Evolutionary conservation across 306 rosid genomes (phyloP), one percentile per base, ranked within the genome.

Genomic region (Vigna mungo): DNA sequence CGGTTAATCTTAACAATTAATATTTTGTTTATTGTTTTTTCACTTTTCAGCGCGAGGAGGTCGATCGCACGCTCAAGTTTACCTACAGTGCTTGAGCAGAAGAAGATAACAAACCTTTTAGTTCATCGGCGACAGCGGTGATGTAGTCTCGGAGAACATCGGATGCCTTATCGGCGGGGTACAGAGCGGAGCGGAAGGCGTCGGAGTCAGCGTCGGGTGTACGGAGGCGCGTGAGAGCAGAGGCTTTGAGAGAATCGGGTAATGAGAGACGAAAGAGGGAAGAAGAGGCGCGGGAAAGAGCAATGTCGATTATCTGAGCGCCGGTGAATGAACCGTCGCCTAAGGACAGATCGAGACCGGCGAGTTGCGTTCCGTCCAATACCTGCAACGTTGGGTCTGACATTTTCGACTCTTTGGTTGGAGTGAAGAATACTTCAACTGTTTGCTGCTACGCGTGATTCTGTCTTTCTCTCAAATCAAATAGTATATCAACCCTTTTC

Each of bases 41-140:
- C 49, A 44, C 15, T 11, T 44, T 39, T 11, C 2, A 43, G 54
- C 56, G 21, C 21, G 65, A 49, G 15, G 16, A 75, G 25, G 47
- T 59, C 15, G 20, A 61, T 41, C 68, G 43, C 53, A 37, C 72
- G 52, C 69, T 46, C 64, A 55, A 46, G 62, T 56, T 76, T 23
- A 68, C 16, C 41, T 53, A 70, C 13, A 14, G 67, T 77, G 75
- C 60, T 10, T 25, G 8, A 66, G 37, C 44, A 44, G n/a, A 65
- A 55, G 47, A 65, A 70, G 76, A n/a, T 51, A 60, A 70, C n/a
- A 20, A 73, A 95, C 97, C 97, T 84, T 79, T 74, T 51, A 95
- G 86, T 79, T 84, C 84, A 82, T 92, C 90, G 36, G 97, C 94
- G 89, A 95, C 82, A 73, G 99, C 97, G 51, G 85, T 13, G 84